Percentiles rank a stretch among this genome's conserved stretches.
Conservation (phyloP, 179 eudicot species). For the Camellia oleifera region DNA sequence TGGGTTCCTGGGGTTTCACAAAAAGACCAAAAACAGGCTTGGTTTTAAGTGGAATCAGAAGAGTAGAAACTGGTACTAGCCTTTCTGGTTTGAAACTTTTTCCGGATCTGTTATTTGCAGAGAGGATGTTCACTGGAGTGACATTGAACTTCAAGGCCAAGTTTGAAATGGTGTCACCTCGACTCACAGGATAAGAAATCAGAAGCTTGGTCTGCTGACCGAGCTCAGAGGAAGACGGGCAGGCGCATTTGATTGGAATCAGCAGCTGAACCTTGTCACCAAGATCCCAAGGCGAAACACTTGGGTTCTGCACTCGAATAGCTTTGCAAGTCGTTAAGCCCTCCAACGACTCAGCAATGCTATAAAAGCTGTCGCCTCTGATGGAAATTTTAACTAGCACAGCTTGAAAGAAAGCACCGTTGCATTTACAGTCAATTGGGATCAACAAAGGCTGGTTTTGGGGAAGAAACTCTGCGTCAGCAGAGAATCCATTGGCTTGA, state of each 20-base stretch:
- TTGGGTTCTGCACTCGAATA: slow-evolving; percentile 39
- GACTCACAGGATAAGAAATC: slow-evolving; percentile 51
- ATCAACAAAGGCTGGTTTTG: slow-evolving; percentile 42
- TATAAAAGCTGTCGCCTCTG: slow-evolving; percentile 47
- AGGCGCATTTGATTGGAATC: slow-evolving; percentile 62
- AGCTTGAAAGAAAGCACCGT: slow-evolving; percentile 35
- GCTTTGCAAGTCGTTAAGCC: slow-evolving; percentile 62
- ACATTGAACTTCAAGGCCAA: slow-evolving; percentile 45
- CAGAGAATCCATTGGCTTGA: slow-evolving; percentile 44
- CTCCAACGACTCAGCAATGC: slow-evolving; percentile 50
- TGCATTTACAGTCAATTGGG: slow-evolving; percentile 57
- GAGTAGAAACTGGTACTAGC: slow-evolving; percentile 24
- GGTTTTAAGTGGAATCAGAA: slow-evolving; percentile 44
- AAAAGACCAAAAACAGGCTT: slow-evolving; percentile 42
- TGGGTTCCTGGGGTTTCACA: slow-evolving; percentile 30
- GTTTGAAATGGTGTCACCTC: slow-evolving; percentile 40
- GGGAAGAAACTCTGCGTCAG: slow-evolving; percentile 39
- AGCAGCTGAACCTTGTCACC: slow-evolving; percentile 26
- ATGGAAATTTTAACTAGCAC: slow-evolving; percentile 31
- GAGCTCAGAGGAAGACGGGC: slow-evolving; percentile 39
- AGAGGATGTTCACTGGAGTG: slow-evolving; percentile 31
- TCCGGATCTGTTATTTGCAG: slow-evolving; percentile 31
- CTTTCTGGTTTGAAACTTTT: slow-evolving; percentile 15
- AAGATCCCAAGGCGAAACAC: slow-evolving; percentile 30
- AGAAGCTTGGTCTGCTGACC: slow-evolving; percentile 34